These are phyloP conservation scores for Cladorrhinum sp. DNA, from an alignment of 2,329 filamentous ascomycete species.

Conservation along the genomic window DNA sequence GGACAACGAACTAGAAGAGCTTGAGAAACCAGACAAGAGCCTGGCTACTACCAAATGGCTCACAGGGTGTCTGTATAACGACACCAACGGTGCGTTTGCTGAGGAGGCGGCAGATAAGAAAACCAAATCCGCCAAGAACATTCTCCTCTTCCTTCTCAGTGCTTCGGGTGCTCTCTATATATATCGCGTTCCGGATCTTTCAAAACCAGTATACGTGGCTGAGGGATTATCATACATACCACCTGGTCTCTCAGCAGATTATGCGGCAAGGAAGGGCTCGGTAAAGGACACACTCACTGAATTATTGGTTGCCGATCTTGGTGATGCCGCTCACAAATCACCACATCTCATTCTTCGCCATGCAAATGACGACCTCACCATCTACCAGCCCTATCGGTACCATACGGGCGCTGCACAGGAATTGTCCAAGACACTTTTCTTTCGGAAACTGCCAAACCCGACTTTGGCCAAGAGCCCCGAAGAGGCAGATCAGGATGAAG, in stretches of 20 bases:
- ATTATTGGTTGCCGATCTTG: slow-evolving; percentile 79
- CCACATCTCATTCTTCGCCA: slow-evolving; percentile 83
- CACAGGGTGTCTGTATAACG: slow-evolving; percentile 79
- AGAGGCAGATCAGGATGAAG: slow-evolving; percentile 49
- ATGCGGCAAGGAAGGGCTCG: slow-evolving; percentile 65
- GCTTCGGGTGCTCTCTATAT: slow-evolving; percentile 71
- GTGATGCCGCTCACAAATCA: slow-evolving; percentile 64
- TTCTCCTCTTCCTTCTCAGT: slow-evolving; percentile 75
- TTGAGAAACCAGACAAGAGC: slow-evolving; percentile 60
- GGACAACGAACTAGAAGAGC: slow-evolving; percentile 80
- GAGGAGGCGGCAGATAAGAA: slow-evolving; percentile 39
- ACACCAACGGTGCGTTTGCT: slow-evolving; percentile 56
- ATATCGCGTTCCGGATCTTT: slow-evolving; percentile 71
- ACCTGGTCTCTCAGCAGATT: slow-evolving; percentile 69
- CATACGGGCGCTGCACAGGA: slow-evolving; percentile 37
- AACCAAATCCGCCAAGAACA: slow-evolving; percentile 43
- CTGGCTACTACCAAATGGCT: slow-evolving; percentile 68
- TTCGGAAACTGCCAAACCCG: slow-evolving; percentile 71
- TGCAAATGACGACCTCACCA: slow-evolving; percentile 73
- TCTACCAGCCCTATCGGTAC: slow-evolving; percentile 77
- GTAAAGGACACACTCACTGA: slow-evolving; percentile 73
- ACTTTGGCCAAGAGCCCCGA: slow-evolving; percentile 58
- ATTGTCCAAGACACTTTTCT: slow-evolving; percentile 61
- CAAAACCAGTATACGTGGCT: slow-evolving; percentile 67
- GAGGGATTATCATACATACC: slow-evolving; percentile 77